Evolutionary conservation across 1,139 yeast species (phyloP).

Genomic region (Ashbya aceris): DNA sequence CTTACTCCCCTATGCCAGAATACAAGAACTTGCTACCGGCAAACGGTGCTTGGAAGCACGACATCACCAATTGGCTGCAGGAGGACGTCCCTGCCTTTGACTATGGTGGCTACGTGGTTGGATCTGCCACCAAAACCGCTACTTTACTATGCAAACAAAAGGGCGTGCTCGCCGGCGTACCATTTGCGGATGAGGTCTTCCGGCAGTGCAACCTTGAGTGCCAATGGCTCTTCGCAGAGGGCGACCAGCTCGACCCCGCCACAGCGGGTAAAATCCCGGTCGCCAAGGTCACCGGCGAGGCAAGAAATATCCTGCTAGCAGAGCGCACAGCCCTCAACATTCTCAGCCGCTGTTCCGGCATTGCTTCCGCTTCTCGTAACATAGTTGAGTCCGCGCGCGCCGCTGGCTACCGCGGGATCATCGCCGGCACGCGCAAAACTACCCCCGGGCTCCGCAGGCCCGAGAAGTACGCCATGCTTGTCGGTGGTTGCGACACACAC

Average conservation of each 20-base stretch:
- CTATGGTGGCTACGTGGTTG: conserved; percentile 93
- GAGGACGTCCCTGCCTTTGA: conserved; percentile 94
- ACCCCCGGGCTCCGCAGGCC: conserved; percentile 85
- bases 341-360: conserved; percentile 75
- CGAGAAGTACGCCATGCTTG: conserved; percentile 90
- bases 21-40: conserved; percentile 56
- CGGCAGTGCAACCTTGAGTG: conserved; percentile 61
- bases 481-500: conserved; percentile 92
- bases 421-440: conserved; percentile 98
- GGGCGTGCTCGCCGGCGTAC: conserved; percentile 82
- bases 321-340: conserved; percentile 83
- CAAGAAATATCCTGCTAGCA: conserved; percentile 65
- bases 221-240: conserved; percentile 69
- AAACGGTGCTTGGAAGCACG: conserved; percentile 70
- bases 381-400: conserved; percentile 55
- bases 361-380: conserved; percentile 68
- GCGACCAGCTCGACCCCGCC: conserved; percentile 46
- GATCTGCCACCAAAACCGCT: conserved; percentile 60
- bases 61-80: conserved; percentile 61
- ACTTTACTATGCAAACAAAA: conserved; percentile 70
- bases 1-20: conserved; percentile 12
- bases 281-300: conserved; percentile 75
- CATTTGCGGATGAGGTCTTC: conserved; percentile 83
- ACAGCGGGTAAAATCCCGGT: conserved; percentile 54
- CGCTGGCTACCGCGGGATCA: conserved; percentile 70